Evolutionary conservation across 176 grass and related monocot genomes (phyloP).

Genomic region (Typha latifolia): DNA sequence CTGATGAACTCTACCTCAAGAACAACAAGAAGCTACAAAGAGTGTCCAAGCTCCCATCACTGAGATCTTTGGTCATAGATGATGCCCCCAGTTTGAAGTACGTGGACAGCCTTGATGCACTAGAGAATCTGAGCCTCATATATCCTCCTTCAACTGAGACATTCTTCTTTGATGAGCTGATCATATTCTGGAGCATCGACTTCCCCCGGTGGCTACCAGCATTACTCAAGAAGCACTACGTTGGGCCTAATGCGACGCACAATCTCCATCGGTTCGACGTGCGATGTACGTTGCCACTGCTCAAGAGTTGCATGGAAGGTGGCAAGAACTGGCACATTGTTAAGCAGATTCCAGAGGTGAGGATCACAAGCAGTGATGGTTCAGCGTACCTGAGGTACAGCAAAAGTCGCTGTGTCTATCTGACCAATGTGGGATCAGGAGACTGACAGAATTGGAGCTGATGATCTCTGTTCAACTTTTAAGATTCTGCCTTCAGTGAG

Average conservation of each 20-base stretch:
- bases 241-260: neutral
- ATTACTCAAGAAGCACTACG: conserved; percentile 35
- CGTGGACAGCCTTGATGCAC: conserved; percentile 36
- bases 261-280: conserved; percentile 44
- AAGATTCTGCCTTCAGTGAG: neutral
- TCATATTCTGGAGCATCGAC: conserved; percentile 63
- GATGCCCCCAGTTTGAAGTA: conserved; percentile 66
- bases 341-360: conserved; percentile 56
- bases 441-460: conserved; percentile 52
- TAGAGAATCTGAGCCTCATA: conserved; percentile 44
- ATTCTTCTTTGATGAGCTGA: conserved; percentile 68
- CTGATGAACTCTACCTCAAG: conserved; percentile 41
- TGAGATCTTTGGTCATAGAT: conserved; percentile 34
- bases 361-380: conserved; percentile 40
- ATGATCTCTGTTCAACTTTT: conserved; percentile 20
- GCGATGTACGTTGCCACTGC: conserved; percentile 45
- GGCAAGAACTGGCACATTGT: conserved; percentile 71
- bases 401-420: conserved; percentile 38
- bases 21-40: conserved; percentile 48
- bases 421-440: conserved; percentile 57
- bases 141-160: conserved; percentile 62
- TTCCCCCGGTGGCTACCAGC: conserved; percentile 62
- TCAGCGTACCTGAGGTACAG: conserved; percentile 54
- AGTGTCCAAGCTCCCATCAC: conserved; percentile 38
- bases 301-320: conserved; percentile 58